Evolutionary conservation across 768 basidiomycete species (phyloP).

Genomic region (Tricholoma hemisulphureum): DNA sequence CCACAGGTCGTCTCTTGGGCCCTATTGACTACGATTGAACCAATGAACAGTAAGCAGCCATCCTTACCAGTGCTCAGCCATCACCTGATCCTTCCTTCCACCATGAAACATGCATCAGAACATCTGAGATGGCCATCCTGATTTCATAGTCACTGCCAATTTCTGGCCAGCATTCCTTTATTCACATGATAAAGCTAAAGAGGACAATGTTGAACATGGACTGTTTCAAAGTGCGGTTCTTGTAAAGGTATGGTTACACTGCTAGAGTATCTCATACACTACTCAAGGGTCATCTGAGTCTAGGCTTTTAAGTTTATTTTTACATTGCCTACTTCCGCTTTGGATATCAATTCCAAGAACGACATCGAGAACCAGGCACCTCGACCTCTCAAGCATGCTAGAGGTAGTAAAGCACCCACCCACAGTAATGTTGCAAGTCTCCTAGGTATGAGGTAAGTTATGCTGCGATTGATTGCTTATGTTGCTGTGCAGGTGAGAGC

Average conservation of each 20-base stretch:
- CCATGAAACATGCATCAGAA: too few relatives aligned
- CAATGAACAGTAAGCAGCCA: slow-evolving; percentile 10
- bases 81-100: not conserved
- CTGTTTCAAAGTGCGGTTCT: slow-evolving; percentile 4
- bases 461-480: slow-evolving; percentile 23
- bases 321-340: slow-evolving; percentile 16
- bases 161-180: slow-evolving; percentile 10
- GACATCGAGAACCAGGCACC: too few relatives aligned
- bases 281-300: too few relatives aligned
- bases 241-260: slow-evolving; percentile 4
- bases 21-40: slow-evolving; percentile 17
- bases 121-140: slow-evolving; percentile 11
- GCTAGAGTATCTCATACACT: too few relatives aligned
- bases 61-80: not conserved
- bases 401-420: too few relatives aligned
- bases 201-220: not conserved
- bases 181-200: not conserved
- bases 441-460: slow-evolving; percentile 9
- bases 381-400: too few relatives aligned
- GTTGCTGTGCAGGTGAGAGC: too few relatives aligned
- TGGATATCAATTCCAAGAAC: not conserved
- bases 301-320: slow-evolving; percentile 18
- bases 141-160: too few relatives aligned
- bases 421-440: not conserved
- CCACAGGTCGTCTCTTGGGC: slow-evolving; percentile 14